Base-by-base conservation (phyloP, 2,329 filamentous ascomycete species). In the Nemania abortiva region DNA sequence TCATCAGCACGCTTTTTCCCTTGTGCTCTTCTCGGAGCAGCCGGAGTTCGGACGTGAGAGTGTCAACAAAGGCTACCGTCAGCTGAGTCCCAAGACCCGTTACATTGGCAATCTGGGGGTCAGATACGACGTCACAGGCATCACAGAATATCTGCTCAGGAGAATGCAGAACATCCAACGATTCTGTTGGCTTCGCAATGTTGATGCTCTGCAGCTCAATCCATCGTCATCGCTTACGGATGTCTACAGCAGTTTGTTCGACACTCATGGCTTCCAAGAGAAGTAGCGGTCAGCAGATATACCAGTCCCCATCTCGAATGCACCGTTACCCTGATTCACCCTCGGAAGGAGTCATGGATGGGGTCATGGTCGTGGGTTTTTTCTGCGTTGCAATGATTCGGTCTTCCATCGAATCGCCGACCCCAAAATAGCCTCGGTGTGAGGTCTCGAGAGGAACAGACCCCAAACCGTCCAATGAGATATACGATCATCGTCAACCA, bases 211-310 rank as follows among this genome's bases (percentile, higher is more conserved):
- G 62, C 57, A 24, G 57, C 18, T 31, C n/a, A 39, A 65, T 47
- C 29, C 50, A 31, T 42, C 57, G 22, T 42, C n/a, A 47, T 54
- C 42, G 63, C 67, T 69, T 69, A 66, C 67, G 50, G 18, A 31
- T 10, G 6, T 59, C 18, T 6, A 55, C 20, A 27, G 34, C 49
- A 59, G 27, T 6, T 7, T 15, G 13, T 18, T 45, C 37, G 20
- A 53, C 20, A 47, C 7, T 37, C 24, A 22, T 29, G 24, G n/a
- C 18, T 60, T 50, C 20, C 22, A 24, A 18, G 22, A 55, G 47
- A 63, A 68, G 60, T 45, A 20, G 68, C 68, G 68, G 68, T 70
- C 59, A 70, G 60, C 15, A 24, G 11, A 20, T 11, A 11, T 13
- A 20, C 53, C 1, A 29, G 52, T 60, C 20, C 24, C 55, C 55